Conservation (phyloP, 2,329 filamentous ascomycete genomes). For the Fusarium acutatum region DNA sequence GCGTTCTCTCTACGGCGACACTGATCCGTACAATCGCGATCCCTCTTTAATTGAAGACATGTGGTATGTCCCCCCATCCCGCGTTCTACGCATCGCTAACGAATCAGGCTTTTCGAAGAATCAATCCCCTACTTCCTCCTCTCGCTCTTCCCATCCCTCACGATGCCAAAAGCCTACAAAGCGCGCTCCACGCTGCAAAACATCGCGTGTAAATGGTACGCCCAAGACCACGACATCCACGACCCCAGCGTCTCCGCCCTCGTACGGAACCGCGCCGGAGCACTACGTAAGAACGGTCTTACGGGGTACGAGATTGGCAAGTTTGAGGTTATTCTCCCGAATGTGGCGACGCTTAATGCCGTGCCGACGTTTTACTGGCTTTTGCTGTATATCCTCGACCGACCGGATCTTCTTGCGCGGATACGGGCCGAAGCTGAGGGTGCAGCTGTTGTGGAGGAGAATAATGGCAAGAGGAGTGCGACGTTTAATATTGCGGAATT, state of each 20-base stretch:
- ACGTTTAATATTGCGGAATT: constrained; percentile 51
- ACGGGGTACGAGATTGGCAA: constrained; percentile 39
- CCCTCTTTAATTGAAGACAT: constrained; percentile 23
- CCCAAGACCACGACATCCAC: constrained; percentile 37
- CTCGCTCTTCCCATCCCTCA: constrained; percentile 43
- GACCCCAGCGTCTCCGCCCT: constrained; percentile 40
- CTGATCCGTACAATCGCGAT: constrained; percentile 51
- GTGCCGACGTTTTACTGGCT: constrained; percentile 51
- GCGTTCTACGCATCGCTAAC: not conserved
- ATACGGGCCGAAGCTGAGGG: constrained; percentile 32
- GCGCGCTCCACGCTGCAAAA: constrained; percentile 39
- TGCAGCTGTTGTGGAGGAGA: not conserved
- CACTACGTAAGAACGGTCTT: constrained; percentile 43
- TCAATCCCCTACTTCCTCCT: constrained; percentile 41
- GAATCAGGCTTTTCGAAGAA: constrained; percentile 34
- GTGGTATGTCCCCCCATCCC: constrained; percentile 13
- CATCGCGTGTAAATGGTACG: constrained; percentile 45
- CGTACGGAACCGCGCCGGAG: constrained; percentile 42
- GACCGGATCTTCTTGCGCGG: constrained; percentile 34
- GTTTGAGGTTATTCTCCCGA: constrained; percentile 44
- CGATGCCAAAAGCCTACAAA: constrained; percentile 43
- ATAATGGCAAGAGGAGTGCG: not conserved
- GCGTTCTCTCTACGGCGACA: constrained; percentile 52
- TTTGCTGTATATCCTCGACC: constrained; percentile 42
- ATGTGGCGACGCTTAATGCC: constrained; percentile 46